phyloP scores from a whole-genome alignment of 139 green algal species.

The Pseudopediastrum boryanum region DNA sequence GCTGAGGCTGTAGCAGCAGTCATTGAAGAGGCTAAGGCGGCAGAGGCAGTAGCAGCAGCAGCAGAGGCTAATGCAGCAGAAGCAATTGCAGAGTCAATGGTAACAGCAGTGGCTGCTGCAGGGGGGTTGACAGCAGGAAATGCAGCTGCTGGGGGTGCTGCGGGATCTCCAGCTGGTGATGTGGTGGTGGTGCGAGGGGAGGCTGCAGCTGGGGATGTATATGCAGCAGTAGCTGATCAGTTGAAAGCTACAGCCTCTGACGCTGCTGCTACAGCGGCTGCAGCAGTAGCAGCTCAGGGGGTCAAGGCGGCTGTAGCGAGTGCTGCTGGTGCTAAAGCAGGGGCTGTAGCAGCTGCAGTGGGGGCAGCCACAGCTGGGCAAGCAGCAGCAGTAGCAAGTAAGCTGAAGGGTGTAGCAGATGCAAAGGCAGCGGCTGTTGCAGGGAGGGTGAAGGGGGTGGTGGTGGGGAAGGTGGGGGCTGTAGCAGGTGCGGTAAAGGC shows the following conservation, averaged over 20 bases:
- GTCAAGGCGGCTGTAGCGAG: too few relatives aligned
- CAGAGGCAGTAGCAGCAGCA: not conserved
- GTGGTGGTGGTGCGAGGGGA: conserved; percentile 3
- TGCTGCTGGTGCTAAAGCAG: not conserved
- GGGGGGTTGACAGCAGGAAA: not conserved
- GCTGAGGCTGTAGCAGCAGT: not conserved
- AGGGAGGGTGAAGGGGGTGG: too few relatives aligned
- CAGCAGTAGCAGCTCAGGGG: not conserved
- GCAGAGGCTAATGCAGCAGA: conserved; percentile 4
- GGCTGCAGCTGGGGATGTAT: not conserved
- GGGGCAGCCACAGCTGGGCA: too few relatives aligned
- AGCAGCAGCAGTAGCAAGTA: conserved; percentile 1
- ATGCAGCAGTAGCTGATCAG: not conserved
- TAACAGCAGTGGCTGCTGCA: not conserved
- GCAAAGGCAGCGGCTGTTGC: too few relatives aligned
- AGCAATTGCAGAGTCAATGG: not conserved
- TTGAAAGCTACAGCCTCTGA: not conserved
- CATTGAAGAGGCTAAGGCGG: not conserved
- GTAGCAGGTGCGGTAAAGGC: too few relatives aligned
- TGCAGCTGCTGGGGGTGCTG: conserved; percentile 25
- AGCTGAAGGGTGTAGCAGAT: not conserved
- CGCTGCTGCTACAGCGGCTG: not conserved
- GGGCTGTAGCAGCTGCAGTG: not conserved
- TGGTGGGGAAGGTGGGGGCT: too few relatives aligned
- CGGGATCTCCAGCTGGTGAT: not conserved